Percentiles rank a stretch among this genome's conserved stretches.
Conservation (phyloP, 1,284 basidiomycete species). For the Coniferiporia sulphurascens region DNA sequence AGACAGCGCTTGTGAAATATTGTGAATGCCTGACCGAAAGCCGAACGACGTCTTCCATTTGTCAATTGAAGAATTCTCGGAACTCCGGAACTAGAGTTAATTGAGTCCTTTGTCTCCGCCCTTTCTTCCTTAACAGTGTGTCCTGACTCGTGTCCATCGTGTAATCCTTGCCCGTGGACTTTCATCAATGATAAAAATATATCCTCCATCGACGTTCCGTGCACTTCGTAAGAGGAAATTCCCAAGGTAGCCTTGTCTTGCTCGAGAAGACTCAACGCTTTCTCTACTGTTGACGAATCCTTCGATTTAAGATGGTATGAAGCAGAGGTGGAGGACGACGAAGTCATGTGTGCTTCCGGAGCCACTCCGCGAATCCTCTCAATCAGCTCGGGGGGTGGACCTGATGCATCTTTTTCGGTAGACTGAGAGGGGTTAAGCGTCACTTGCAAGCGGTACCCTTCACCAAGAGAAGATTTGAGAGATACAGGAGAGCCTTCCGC, state of each 20-base stretch:
- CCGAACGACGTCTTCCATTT: slow-evolving; percentile 45
- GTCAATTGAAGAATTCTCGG: slow-evolving; percentile 35
- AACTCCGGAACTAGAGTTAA: neutral
- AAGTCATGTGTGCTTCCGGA: slow-evolving; percentile 39
- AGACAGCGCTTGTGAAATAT: slow-evolving; percentile 72
- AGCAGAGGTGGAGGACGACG: slow-evolving; percentile 36
- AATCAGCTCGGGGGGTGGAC: slow-evolving; percentile 34
- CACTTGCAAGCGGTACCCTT: slow-evolving; percentile 64
- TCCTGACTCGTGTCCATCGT: neutral
- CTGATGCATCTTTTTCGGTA: slow-evolving; percentile 25
- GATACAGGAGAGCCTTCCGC: slow-evolving; percentile 69
- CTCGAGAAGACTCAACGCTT: slow-evolving; percentile 54
- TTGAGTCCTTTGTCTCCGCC: slow-evolving; percentile 1
- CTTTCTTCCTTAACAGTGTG: neutral
- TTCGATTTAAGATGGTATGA: slow-evolving; percentile 56
- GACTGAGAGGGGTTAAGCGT: slow-evolving; percentile 33
- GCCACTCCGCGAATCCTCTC: slow-evolving; percentile 41
- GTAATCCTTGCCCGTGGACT: slow-evolving; percentile 30
- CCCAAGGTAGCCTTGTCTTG: slow-evolving; percentile 32
- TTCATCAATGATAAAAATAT: slow-evolving; percentile 74
- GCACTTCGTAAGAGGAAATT: slow-evolving; percentile 57
- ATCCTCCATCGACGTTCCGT: slow-evolving; percentile 73
- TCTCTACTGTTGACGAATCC: slow-evolving; percentile 47
- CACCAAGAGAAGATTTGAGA: slow-evolving; percentile 66
- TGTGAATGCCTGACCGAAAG: slow-evolving; percentile 56